Base-by-base conservation (phyloP, 2,329 filamentous ascomycete genomes). In the Epichloe gansuensis region DNA sequence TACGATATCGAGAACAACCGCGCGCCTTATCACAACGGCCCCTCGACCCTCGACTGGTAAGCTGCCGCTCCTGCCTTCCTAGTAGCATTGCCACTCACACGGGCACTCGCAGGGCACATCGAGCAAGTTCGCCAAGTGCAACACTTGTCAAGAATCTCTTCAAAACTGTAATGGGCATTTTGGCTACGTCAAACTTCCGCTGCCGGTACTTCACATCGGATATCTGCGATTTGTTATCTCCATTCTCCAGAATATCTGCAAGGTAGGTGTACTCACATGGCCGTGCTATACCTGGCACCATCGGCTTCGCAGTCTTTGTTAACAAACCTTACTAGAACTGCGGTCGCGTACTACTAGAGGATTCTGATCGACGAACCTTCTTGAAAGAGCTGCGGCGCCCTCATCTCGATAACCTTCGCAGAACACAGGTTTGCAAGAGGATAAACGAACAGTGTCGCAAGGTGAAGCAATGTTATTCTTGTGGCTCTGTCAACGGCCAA, bases 241-340 rank as follows among this genome's bases (percentile, higher is more conserved):
- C 45, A 91, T 95, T 52, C 76, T 98, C 25, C 91, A 97, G 66
- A 86, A 93, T 63, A 94, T 98, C 58, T 98, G 93, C 82, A 98
- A 95, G 65, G 70, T 77, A 21, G 12, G 46, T 39, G 39, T 11
- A 42, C 11, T 42, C 39, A 21, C 9, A 9, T 42, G n/a, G n/a
- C 15, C 15, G 39, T 8, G 11, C n/a, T 17, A 31, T 11, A 11
- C 3, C 7, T 34, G 44, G 28, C 44, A 12, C 28, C 44, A 2
- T 38, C 43, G 43, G 2, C 23, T n/a, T 3, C 13, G 21, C 23
- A 31, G 43, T 17, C 17, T 12, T 43, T 39, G 12, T 44, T 46
- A 21, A 46, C 13, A 2, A 34, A 23, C 5, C 41, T 23, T 42
- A 8, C 28, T 31, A 54, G 52, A 44, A 91, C 64, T 98, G 93